phyloP scores from a whole-genome alignment of 139 green algal species.

The Dunaliella primolecta region DNA sequence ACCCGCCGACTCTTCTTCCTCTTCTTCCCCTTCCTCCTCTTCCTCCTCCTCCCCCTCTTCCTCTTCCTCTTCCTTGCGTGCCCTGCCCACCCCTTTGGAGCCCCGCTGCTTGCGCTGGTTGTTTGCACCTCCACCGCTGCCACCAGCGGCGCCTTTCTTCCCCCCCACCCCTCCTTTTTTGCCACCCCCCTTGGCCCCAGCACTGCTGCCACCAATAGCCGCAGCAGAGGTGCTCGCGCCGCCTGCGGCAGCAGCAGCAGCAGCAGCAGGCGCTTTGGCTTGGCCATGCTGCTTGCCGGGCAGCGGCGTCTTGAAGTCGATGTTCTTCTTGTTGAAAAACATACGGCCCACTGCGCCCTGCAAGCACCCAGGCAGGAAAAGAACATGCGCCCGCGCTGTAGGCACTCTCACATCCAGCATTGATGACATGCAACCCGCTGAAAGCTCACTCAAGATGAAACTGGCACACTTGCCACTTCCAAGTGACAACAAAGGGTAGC shows the following conservation, averaged over 20 bases:
- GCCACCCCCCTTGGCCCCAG: neutral
- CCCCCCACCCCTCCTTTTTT: neutral
- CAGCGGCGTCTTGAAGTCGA: neutral
- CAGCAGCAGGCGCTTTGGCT: neutral
- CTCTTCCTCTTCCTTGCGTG: no score
- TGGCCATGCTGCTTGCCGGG: neutral
- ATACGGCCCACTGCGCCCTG: neutral
- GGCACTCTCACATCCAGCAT: no score
- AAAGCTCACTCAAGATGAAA: no score
- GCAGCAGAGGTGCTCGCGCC: constrained; percentile 3
- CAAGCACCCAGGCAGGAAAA: no score
- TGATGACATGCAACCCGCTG: no score
- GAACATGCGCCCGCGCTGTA: no score
- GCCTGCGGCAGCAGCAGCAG: neutral
- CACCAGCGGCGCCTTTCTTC: neutral
- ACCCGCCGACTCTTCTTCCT: neutral
- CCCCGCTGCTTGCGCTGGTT: neutral
- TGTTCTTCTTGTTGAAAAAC: constrained; percentile 5
- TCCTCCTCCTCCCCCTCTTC: neutral
- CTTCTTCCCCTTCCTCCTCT: neutral
- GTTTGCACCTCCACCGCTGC: no score
- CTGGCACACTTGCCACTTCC: no score
- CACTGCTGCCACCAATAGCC: neutral
- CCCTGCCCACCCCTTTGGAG: no score
- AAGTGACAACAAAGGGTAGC: no score